Percentiles rank a stretch among this genome's conserved stretches.
phyloP scores from a whole-genome alignment of 129 eudicot genomes.

The Artemisia annua region DNA sequence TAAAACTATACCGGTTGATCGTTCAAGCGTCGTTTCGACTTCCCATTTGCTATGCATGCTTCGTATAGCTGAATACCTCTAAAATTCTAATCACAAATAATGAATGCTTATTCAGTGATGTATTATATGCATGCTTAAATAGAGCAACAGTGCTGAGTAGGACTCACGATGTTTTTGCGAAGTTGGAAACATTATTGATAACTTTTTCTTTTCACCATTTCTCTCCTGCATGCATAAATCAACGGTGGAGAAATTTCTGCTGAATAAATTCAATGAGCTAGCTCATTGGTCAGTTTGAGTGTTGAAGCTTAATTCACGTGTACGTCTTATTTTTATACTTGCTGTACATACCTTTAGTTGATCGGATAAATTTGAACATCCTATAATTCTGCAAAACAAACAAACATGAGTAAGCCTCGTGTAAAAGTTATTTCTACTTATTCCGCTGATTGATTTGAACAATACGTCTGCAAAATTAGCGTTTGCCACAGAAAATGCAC shows the following conservation, averaged over 20 bases:
- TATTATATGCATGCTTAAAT: too few relatives aligned
- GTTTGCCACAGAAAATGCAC: too few relatives aligned
- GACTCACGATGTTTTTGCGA: slow-evolving; percentile 67
- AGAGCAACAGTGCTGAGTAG: background rate
- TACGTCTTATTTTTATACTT: background rate
- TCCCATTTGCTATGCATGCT: slow-evolving; percentile 67
- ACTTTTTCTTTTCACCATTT: slow-evolving; percentile 52
- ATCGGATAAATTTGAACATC: slow-evolving; percentile 62
- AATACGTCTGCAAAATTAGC: too few relatives aligned
- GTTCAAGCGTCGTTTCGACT: slow-evolving; percentile 49
- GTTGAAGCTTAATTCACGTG: too few relatives aligned
- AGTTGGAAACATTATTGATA: slow-evolving; percentile 67
- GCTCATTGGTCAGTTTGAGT: background rate
- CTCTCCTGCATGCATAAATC: slow-evolving; percentile 36
- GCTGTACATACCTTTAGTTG: slow-evolving; percentile 43
- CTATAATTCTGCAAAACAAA: slow-evolving; percentile 57
- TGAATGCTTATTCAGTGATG: background rate
- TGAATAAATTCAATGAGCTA: background rate
- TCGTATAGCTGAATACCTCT: slow-evolving; percentile 66
- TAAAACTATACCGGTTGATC: slow-evolving; percentile 58
- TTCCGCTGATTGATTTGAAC: too few relatives aligned
- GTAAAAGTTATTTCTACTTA: too few relatives aligned
- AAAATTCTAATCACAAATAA: background rate
- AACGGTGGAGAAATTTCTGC: background rate
- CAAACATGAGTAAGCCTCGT: background rate